Base-by-base conservation (phyloP, 2,329 filamentous ascomycete species). In the Rosellinia necatrix region DNA sequence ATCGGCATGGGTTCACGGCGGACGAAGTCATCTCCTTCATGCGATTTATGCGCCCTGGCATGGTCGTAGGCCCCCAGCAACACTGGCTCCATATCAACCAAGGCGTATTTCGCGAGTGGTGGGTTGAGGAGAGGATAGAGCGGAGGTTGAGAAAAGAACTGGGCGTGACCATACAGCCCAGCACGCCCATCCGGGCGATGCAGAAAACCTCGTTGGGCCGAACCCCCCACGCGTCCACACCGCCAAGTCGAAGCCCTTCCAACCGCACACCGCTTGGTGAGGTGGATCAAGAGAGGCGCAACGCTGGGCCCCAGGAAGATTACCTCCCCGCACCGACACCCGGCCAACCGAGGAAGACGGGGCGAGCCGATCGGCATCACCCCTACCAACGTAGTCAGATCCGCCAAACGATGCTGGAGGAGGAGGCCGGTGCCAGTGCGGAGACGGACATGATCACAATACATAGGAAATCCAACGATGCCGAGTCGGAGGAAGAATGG, bases 61-160 rank as follows among this genome's bases (percentile, higher is more conserved):
- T 99, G 94, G 94, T 99, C 6, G 94, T 99, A 49, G 94, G 94
- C 0, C 94, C 94, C 34, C 94, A 99, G 72, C 94, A 99, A 76
- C 94, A 99, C 76, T 99, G 94, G 94, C 83, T 99, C 51, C 94
- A 99, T 71, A 83, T 99, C 60, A 97, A 99, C 77, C 94, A 99
- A 75, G 90, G 90, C 30, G 88, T 90, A 30, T 99, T 99, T 85
- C 86, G 94, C n/a, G 92, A 97, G 75, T 99, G 94, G 94, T 97
- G 92, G 91, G 83, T 94, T 68, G 91, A 92, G 76, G 90, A 93
- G 76, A 90, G 92, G 69, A 77, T 93, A 55, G 89, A 92, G 73
- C 85, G 81, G 52, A 85, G 82, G 71, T 75, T 86, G 50, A 76
- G 83, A 42, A 84, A 82, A 70, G 83, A 87, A 70, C 76, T 84